Conservation (phyloP, 2,329 filamentous ascomycete genomes). For the Alternaria panax region DNA sequence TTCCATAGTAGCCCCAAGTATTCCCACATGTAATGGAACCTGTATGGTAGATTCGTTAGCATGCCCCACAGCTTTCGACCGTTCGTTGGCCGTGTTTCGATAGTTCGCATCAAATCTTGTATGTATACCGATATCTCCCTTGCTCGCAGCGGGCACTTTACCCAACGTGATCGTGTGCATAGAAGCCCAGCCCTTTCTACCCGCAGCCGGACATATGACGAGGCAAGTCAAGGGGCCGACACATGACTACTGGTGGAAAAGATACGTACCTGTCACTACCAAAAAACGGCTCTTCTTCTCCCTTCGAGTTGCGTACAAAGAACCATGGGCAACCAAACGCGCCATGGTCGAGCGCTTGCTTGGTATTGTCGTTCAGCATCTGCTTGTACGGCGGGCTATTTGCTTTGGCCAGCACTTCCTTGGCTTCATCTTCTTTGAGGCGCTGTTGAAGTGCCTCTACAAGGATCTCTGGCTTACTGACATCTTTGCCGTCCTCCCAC, state of each 20-base stretch:
- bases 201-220: neutral
- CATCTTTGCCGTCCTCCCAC: conserved; percentile 68
- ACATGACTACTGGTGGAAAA: neutral
- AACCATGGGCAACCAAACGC: conserved; percentile 83
- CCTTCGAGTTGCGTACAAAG: conserved; percentile 67
- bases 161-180: conserved; percentile 10
- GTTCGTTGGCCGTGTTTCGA: conserved; percentile 22
- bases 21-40: conserved; percentile 73
- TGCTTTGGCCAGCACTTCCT: conserved; percentile 63
- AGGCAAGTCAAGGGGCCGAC: neutral
- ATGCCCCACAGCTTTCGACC: neutral
- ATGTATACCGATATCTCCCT: conserved; percentile 5
- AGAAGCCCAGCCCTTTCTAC: neutral
- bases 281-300: conserved; percentile 73
- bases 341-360: conserved; percentile 67
- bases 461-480: conserved; percentile 66
- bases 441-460: conserved; percentile 52
- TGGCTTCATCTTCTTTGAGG: conserved; percentile 63
- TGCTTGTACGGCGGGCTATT: conserved; percentile 60
- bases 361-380: conserved; percentile 65
- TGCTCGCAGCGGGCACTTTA: conserved; percentile 17
- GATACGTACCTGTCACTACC: conserved; percentile 71
- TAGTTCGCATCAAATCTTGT: conserved; percentile 17
- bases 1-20: conserved; percentile 68
- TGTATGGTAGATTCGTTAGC: conserved; percentile 38